These are phyloP conservation scores for Amaranthus palmeri DNA, from an alignment of 148 eudicot species.

Conservation along the genomic window DNA sequence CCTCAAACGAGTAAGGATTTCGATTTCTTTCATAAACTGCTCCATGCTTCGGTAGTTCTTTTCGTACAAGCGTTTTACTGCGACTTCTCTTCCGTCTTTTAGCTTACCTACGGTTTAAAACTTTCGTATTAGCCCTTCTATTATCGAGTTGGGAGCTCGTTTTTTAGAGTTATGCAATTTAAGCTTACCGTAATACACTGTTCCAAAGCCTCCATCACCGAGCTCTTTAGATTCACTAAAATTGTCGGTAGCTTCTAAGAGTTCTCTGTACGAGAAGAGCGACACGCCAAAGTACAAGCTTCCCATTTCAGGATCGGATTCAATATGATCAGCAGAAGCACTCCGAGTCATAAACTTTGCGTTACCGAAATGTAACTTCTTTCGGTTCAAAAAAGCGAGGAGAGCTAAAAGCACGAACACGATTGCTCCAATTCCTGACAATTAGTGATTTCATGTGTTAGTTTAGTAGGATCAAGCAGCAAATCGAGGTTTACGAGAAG, in stretches of 20 bases:
- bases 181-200: constrained; percentile 53
- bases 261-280: constrained; percentile 37
- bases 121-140: not conserved
- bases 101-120: constrained; percentile 43
- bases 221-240: constrained; percentile 49
- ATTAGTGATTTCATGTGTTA: not conserved
- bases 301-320: constrained; percentile 28
- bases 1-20: constrained; percentile 47
- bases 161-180: not conserved
- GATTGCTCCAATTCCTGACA: constrained; percentile 14
- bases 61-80: constrained; percentile 68
- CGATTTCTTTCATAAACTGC: constrained; percentile 66
- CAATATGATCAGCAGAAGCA: constrained; percentile 10
- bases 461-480: not conserved
- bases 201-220: constrained; percentile 75
- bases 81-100: constrained; percentile 68
- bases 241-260: constrained; percentile 45
- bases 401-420: constrained; percentile 4
- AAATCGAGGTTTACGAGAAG: not conserved
- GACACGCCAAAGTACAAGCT: constrained; percentile 35
- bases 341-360: constrained; percentile 26
- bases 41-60: constrained; percentile 53
- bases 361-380: constrained; percentile 19
- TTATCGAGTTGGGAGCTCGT: not conserved
- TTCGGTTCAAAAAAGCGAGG: constrained; percentile 12